Conservation (phyloP, 1,284 basidiomycete species). For the Marasmius sp. region DNA sequence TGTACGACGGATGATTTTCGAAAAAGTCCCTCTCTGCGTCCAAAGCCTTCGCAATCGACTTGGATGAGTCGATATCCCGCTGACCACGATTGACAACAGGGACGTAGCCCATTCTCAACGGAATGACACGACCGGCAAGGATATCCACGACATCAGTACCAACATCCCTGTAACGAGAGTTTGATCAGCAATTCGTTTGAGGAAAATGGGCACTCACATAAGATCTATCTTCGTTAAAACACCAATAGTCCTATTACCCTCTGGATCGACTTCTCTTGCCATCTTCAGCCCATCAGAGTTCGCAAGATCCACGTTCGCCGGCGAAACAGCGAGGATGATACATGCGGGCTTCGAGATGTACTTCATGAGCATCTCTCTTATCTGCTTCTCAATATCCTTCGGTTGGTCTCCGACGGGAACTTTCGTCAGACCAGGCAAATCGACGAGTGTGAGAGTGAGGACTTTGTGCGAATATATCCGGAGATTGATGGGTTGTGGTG, state of each 20-base stretch:
- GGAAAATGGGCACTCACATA: slow-evolving; percentile 59
- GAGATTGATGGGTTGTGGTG: slow-evolving; percentile 94
- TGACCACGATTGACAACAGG: slow-evolving; percentile 98
- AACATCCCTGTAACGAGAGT: slow-evolving; percentile 65
- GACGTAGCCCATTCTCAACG: slow-evolving; percentile 93
- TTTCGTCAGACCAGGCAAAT: slow-evolving; percentile 95
- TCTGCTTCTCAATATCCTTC: slow-evolving; percentile 96
- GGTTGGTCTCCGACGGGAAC: slow-evolving; percentile 98
- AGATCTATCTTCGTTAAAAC: slow-evolving; percentile 97
- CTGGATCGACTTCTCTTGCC: slow-evolving; percentile 95
- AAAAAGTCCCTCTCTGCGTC: slow-evolving; percentile 93
- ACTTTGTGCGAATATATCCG: slow-evolving; percentile 97
- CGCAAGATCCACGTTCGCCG: slow-evolving; percentile 95
- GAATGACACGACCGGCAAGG: slow-evolving; percentile 94
- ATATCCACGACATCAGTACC: slow-evolving; percentile 99
- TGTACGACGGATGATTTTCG: slow-evolving; percentile 90
- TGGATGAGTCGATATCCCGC: slow-evolving; percentile 90
- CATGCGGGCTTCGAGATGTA: slow-evolving; percentile 91
- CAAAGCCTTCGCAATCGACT: slow-evolving; percentile 82
- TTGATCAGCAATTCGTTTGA: slow-evolving; percentile 3
- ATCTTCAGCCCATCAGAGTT: slow-evolving; percentile 98
- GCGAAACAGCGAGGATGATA: slow-evolving; percentile 94
- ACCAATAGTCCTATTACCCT: slow-evolving; percentile 94
- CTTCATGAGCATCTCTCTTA: slow-evolving; percentile 94
- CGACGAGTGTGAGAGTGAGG: slow-evolving; percentile 94